Evolutionary conservation across 805 yeast species (phyloP), one percentile per base, ranked within the genome.

Genomic region (Lachancea sp.): DNA sequence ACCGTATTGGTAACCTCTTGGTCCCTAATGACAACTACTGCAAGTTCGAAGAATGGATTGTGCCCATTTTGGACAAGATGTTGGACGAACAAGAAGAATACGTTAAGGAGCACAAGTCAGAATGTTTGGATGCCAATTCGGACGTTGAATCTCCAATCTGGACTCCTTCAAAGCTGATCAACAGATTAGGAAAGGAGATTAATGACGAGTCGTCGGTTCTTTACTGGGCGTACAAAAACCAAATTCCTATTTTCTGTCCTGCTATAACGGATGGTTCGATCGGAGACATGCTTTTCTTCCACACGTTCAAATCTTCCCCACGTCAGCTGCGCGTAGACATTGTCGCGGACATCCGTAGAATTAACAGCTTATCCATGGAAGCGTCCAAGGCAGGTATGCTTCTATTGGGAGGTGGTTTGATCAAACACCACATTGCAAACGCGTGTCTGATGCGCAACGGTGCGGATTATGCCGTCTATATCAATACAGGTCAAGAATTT

Each of bases 381-480:
- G 96, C 99, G 11, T 75, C 84, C 27, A 77, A 74, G 54, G 97
- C 99, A 5, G 98, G 99, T 52, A 93, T 93, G 97, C 71, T 93
- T 44, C 82, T 93, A 50, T 75, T 93, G 41, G 99, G 99, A 47
- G 99, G 99, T 58, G 99, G 99, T 35, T 70, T 93, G 47, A 78
- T 93, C 59, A 93, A 93, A 70, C 99, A 93, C 65, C 99, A 93
- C 63, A 93, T 93, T 56, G 90, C 95, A 58, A 93, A 93, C 61
- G 99, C 99, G 12, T 91, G 98, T 63, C 73, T 93, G 56, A 93
- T 93, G 99, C 84, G 99, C 73, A 95, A 93, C 58, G 99, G 99
- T 59, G 99, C 99, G 18, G 99, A 93, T 65, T 88, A 82, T 62
- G 98, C 99, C 5, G 96, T 93, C 16, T 93, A 79, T 68, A 91